Evolutionary conservation across 805 yeast genomes (phyloP), one percentile per base, ranked within the genome.

Genomic region (Candida coquimbonensis): DNA sequence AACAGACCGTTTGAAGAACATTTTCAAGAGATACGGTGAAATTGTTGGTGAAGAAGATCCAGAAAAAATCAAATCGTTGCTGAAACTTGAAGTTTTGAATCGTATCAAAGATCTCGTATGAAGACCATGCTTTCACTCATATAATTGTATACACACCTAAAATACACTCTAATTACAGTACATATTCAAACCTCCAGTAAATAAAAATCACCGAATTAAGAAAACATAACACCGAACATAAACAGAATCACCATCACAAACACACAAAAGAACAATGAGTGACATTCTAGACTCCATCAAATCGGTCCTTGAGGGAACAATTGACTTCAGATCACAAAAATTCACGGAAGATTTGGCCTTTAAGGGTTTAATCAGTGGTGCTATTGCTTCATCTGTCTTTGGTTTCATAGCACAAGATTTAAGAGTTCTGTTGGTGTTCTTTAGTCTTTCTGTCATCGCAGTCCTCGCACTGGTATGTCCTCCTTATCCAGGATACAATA

Each of bases 401-500:
- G 88, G 89, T 0, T 70, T 71, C 42, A 38, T 68, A 1, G 53
- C 73, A 25, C 77, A 75, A 48, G 70, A 79, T 43, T 54, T 83
- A 5, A 44, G 53, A 5, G 51, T 60, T 38, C 56, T 74, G 8
- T 50, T 77, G 21, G 62, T 62, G 42, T 53, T 69, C 12, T 75
- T 75, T 57, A 67, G 61, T 11, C 62, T 62, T 11, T 57, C 70
- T 21, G 53, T 68, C 17, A 31, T 65, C 1, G 26, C 69, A 4
- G 56, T 70, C 2, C 46, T 68, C 11, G 44, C 73, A 7, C 53
- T 72, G 6, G 73, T 72, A 5, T 64, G 79, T 19, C 87, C 88
- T 29, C 73, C 83, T 25, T 84, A 81, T 71, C 72, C 82, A 3
- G 51, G 61, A 8, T 84, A 75, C 58, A 81, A 70, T 43, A 65